These are phyloP conservation scores for Albophoma yamanashiensis DNA, from an alignment of 2,329 filamentous ascomycete genomes.

Conservation along the genomic window DNA sequence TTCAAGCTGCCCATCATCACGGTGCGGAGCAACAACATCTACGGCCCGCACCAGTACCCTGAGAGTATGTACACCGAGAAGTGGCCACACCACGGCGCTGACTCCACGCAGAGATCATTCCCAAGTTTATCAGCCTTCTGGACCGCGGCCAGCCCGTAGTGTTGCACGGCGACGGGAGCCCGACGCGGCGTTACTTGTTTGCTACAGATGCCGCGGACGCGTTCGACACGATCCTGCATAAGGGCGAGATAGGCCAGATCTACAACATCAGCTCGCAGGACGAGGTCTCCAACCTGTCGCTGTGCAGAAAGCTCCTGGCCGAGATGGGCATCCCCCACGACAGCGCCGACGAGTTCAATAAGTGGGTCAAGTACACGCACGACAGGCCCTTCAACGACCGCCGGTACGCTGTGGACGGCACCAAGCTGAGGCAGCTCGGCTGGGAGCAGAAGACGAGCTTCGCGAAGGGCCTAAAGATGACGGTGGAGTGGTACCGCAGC, in stretches of 20 bases:
- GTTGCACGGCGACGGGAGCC: conserved; percentile 66
- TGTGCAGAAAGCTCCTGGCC: conserved; percentile 54
- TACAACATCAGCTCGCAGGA: conserved; percentile 77
- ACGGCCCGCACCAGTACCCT: conserved; percentile 74
- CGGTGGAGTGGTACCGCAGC: conserved; percentile 58
- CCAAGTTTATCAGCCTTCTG: conserved; percentile 67
- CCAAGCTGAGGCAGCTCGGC: conserved; percentile 54
- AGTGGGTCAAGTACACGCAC: conserved; percentile 63
- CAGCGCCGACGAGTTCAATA: conserved; percentile 40
- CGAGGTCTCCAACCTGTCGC: conserved; percentile 63
- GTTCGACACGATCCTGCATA: conserved; percentile 76
- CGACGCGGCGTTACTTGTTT: conserved; percentile 66
- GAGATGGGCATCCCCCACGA: conserved; percentile 47
- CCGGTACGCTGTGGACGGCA: conserved; percentile 60
- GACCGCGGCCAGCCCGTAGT: conserved; percentile 56
- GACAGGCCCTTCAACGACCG: conserved; percentile 73
- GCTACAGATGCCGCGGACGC: conserved; percentile 72
- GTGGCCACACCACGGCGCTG: neutral
- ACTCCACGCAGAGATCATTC: conserved; percentile 57
- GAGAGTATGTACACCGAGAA: conserved; percentile 49
- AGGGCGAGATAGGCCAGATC: conserved; percentile 60
- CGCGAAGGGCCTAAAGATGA: conserved; percentile 49
- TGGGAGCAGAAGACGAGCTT: conserved; percentile 61
- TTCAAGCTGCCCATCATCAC: conserved; percentile 74
- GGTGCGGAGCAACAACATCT: conserved; percentile 75